Evolutionary conservation across 441 rosid species (phyloP).

Genomic region (Biscutella laevigata): DNA sequence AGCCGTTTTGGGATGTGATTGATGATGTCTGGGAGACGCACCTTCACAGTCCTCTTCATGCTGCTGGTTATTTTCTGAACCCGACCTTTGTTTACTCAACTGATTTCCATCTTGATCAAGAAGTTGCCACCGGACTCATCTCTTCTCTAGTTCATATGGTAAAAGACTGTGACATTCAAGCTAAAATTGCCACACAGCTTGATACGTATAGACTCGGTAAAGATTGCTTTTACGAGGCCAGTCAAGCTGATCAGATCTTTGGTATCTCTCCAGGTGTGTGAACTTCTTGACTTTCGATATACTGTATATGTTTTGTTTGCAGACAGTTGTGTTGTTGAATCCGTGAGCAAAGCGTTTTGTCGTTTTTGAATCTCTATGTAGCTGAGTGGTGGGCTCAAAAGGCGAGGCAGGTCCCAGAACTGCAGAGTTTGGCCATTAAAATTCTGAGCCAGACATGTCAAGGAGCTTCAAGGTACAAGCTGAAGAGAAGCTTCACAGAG

Average conservation of each 20-base stretch:
- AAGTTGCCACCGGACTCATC: constrained; percentile 39
- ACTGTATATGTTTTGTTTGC: constrained; percentile 2
- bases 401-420: constrained; percentile 35
- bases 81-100: constrained; percentile 41
- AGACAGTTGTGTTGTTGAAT: background rate
- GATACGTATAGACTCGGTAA: constrained; percentile 33
- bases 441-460: constrained; percentile 49
- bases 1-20: constrained; percentile 43
- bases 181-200: constrained; percentile 32
- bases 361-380: constrained; percentile 11
- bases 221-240: constrained; percentile 43
- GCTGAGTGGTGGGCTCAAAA: constrained; percentile 44
- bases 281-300: background rate
- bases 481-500: constrained; percentile 44
- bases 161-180: constrained; percentile 20
- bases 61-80: constrained; percentile 52
- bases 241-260: constrained; percentile 26
- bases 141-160: constrained; percentile 34
- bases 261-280: constrained; percentile 35
- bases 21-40: constrained; percentile 45
- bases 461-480: constrained; percentile 44
- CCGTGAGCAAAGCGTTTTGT: background rate
- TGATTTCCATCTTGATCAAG: constrained; percentile 37
- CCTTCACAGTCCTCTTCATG: constrained; percentile 58
- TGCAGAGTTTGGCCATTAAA: constrained; percentile 43